Conservation (phyloP, 225 moss, liverwort and hornwort genomes). For the Antitrichia curtipendula region DNA sequence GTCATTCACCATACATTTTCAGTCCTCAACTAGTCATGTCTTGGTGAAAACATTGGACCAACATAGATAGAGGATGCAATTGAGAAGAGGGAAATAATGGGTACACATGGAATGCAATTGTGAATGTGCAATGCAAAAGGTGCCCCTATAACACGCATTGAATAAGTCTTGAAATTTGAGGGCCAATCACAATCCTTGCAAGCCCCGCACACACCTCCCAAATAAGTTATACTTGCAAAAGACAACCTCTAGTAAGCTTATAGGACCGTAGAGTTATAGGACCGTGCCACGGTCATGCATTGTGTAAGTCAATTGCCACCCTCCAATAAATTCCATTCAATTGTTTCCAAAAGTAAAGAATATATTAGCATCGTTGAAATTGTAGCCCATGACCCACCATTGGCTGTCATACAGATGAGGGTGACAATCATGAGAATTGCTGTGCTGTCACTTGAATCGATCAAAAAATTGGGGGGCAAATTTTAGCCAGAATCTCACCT, state of each 20-base stretch:
- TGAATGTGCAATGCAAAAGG: fast-evolving
- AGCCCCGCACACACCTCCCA: fast-evolving
- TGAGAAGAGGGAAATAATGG: neutral
- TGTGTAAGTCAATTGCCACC: neutral
- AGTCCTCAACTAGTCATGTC: neutral
- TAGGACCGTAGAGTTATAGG: neutral
- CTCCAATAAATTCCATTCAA: neutral
- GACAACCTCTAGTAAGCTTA: too few relatives aligned
- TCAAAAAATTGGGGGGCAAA: neutral
- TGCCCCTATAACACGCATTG: fast-evolving
- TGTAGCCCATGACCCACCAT: neutral
- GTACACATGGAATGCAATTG: fast-evolving
- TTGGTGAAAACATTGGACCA: neutral
- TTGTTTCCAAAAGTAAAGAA: too few relatives aligned
- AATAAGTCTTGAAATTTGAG: neutral
- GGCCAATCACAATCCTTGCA: neutral
- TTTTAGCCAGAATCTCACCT: neutral
- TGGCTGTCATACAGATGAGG: neutral
- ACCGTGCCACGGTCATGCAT: neutral
- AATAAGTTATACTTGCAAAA: fast-evolving
- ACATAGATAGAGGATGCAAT: neutral
- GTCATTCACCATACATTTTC: neutral
- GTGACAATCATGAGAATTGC: neutral
- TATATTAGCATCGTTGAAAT: neutral
- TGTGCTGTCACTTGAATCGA: neutral